These are phyloP conservation scores for Quercus bicolor DNA, from an alignment of 306 rosid genomes.

Conservation along the genomic window DNA sequence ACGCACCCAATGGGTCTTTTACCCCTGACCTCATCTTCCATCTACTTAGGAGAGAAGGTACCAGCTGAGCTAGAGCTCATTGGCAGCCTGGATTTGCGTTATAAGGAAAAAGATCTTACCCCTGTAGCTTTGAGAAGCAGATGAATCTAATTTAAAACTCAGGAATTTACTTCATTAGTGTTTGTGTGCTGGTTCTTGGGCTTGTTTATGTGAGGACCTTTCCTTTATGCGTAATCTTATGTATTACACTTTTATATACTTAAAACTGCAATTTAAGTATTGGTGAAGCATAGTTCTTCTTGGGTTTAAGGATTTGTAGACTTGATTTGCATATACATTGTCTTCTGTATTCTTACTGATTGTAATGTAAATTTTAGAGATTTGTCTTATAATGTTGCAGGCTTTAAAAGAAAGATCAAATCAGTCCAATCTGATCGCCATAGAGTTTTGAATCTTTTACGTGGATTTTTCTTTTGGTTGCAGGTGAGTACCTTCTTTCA, in stretches of 20 bases:
- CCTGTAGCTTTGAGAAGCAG: too few species aligned
- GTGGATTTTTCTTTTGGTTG: slow-evolving; percentile 78
- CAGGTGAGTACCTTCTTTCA: slow-evolving; percentile 42
- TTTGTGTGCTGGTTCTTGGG: background rate
- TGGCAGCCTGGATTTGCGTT: too few species aligned
- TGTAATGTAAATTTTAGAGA: slow-evolving; percentile 5
- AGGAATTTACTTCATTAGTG: background rate
- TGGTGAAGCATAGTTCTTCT: too few species aligned
- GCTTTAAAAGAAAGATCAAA: slow-evolving; percentile 26
- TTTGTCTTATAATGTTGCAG: slow-evolving; percentile 44
- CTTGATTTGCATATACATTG: background rate
- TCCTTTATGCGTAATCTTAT: background rate
- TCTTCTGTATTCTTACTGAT: slow-evolving; percentile 5
- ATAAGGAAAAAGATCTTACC: too few species aligned
- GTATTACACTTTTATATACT: background rate
- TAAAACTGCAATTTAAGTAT: too few species aligned
- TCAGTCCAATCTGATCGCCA: slow-evolving; percentile 22
- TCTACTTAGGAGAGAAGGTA: too few species aligned
- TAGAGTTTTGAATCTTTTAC: slow-evolving; percentile 54
- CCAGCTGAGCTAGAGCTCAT: too few species aligned
- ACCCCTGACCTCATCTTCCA: too few species aligned
- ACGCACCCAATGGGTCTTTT: too few species aligned
- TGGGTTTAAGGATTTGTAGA: too few species aligned
- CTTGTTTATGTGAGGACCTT: background rate
- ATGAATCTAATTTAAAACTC: background rate